These are phyloP conservation scores for Astrothelium macrocarpum DNA, from an alignment of 495 filamentous ascomycete species.

Conservation along the genomic window DNA sequence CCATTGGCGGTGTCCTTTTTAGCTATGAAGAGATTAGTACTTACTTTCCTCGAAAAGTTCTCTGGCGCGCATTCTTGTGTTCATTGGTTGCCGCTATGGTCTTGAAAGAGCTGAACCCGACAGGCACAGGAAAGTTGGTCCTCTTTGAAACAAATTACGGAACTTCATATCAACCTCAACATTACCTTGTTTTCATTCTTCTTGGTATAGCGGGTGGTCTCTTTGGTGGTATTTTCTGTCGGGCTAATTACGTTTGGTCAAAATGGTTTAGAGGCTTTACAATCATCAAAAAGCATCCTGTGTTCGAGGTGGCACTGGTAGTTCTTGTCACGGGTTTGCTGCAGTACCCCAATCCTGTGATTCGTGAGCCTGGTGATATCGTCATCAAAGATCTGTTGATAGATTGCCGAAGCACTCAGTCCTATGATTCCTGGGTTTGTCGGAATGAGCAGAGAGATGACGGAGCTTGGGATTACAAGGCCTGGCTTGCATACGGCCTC, in stretches of 20 bases:
- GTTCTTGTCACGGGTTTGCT: constrained; percentile 44
- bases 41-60: constrained; percentile 46
- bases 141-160: constrained; percentile 53
- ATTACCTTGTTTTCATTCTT: constrained; percentile 47
- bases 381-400: constrained; percentile 47
- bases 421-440: constrained; percentile 39
- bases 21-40: constrained; percentile 46
- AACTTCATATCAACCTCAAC: constrained; percentile 41
- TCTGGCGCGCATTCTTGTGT: constrained; percentile 50
- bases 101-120: constrained; percentile 49
- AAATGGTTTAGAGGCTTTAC: constrained; percentile 43
- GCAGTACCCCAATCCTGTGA: constrained; percentile 46
- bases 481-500: constrained; percentile 44
- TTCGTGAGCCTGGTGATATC: constrained; percentile 42
- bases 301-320: constrained; percentile 45
- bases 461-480: constrained; percentile 31
- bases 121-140: constrained; percentile 47
- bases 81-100: constrained; percentile 44
- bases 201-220: constrained; percentile 47
- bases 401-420: constrained; percentile 35
- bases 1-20: constrained; percentile 50
- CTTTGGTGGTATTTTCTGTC: constrained; percentile 48
- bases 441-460: constrained; percentile 32
- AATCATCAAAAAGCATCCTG: constrained; percentile 43
- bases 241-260: constrained; percentile 47